Base-by-base conservation (phyloP, 345 rosid species). In the Pelargonium nanum region DNA sequence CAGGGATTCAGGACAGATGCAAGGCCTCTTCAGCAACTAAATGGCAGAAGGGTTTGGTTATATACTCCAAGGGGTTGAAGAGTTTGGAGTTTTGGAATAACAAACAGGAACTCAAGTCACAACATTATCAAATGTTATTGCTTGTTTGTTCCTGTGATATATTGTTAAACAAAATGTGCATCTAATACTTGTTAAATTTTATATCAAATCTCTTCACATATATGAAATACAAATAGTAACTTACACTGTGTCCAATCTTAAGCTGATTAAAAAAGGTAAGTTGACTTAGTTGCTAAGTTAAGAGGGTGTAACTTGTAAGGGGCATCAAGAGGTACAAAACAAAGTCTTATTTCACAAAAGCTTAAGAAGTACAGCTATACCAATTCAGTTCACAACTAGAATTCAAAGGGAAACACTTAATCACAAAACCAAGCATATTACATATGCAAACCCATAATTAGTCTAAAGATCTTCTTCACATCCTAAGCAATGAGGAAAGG, bases 401-500 rank as follows among this genome's bases (percentile, higher is more conserved):
- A 45, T 26, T 22, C 23, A 53, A 21, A 51, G 28, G 45, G 0
- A 53, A 59, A n/a, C 15, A 10, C 0, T 26, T 13, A 19, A 48
- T 15, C 16, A 45, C 23, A 50, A 9, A 54, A 21, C 30, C 57
- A 20, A 17, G 3, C 8, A 53, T 48, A 28, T 16, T 21, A 61
- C 45, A 10, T 7, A 66, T 21, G 22, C 60, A n/a, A 64, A 51
- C 26, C 20, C 26, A 48, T 19, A 62, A 55, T n/a, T n/a, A n/a
- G n/a, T 28, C 19, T 23, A 51, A 59, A 59, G 24, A 21, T 15
- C 3, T 52, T 26, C 20, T 21, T 22, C 1, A 24, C 53, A 23
- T 15, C 55, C 71, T 80, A 91, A 0, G 94, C 94, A 26, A 89
- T 72, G 66, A 93, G 86, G 78, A 93, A 93, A 0, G 99, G 97